Conservation (phyloP, 768 basidiomycete genomes). For the Austroboletus festivus region DNA sequence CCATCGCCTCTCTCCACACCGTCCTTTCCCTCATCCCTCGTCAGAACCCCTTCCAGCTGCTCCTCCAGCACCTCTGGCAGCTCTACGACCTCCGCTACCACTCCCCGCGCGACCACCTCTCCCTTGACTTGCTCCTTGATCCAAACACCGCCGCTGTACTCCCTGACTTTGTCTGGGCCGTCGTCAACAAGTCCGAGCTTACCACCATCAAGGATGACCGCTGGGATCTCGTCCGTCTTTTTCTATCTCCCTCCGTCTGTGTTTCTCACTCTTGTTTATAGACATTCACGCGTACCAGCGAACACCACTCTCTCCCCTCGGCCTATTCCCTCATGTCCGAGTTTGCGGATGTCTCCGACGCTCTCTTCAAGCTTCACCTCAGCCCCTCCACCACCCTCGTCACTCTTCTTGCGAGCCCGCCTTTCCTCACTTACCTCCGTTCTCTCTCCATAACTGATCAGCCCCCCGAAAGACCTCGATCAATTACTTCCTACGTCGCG, state of each 20-base stretch:
- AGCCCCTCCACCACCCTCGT: slow-evolving; percentile 46
- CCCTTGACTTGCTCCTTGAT: slow-evolving; percentile 76
- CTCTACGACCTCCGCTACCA: slow-evolving; percentile 74
- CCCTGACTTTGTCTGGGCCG: slow-evolving; percentile 76
- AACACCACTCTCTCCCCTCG: slow-evolving; percentile 57
- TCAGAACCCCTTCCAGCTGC: slow-evolving; percentile 73
- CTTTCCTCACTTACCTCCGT: slow-evolving; percentile 73
- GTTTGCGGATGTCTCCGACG: slow-evolving; percentile 82
- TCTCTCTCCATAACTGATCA: slow-evolving; percentile 90
- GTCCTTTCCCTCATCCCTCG: slow-evolving; percentile 74
- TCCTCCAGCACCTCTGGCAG: slow-evolving; percentile 58
- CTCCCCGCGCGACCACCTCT: slow-evolving; percentile 59
- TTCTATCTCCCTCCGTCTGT: not conserved
- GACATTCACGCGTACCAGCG: slow-evolving; percentile 69
- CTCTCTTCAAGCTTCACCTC: slow-evolving; percentile 53
- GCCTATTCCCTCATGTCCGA: slow-evolving; percentile 80
- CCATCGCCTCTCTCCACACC: slow-evolving; percentile 73
- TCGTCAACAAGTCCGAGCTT: slow-evolving; percentile 80
- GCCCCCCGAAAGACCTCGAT: slow-evolving; percentile 64
- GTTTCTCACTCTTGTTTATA: slow-evolving; percentile 28
- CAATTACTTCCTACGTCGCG: slow-evolving; percentile 46
- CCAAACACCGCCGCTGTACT: slow-evolving; percentile 36
- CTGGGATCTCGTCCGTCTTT: slow-evolving; percentile 78
- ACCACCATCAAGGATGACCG: slow-evolving; percentile 62
- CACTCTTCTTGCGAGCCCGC: slow-evolving; percentile 60